These are phyloP conservation scores for Nakataea oryzae DNA, from an alignment of 2,329 filamentous ascomycete genomes.

Conservation along the genomic window DNA sequence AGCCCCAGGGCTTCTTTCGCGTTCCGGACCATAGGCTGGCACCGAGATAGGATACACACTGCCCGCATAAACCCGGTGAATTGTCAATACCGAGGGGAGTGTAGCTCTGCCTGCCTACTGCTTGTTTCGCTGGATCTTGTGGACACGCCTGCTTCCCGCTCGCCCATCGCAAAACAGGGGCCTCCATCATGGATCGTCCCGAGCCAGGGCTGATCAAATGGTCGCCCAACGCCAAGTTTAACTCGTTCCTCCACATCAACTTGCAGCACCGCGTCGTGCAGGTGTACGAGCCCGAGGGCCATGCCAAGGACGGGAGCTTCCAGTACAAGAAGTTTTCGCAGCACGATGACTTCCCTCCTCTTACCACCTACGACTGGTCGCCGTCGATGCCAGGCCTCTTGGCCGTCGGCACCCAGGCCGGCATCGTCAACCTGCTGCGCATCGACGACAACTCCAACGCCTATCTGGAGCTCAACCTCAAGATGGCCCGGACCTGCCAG, in stretches of 20 bases:
- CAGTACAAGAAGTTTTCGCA: slow-evolving; percentile 46
- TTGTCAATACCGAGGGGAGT: too few relatives aligned
- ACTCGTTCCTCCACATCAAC: slow-evolving; percentile 57
- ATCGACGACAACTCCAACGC: slow-evolving; percentile 61
- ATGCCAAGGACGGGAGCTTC: slow-evolving; percentile 44
- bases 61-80: too few relatives aligned
- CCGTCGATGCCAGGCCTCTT: slow-evolving; percentile 54
- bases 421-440: slow-evolving; percentile 64
- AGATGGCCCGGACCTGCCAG: slow-evolving; percentile 68
- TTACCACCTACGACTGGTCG: slow-evolving; percentile 60
- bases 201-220: slow-evolving; percentile 56
- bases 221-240: slow-evolving; percentile 47
- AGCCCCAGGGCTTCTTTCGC: background rate
- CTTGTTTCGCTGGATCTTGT: background rate
- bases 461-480: slow-evolving; percentile 56
- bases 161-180: background rate
- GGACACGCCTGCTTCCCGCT: background rate
- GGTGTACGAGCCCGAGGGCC: slow-evolving; percentile 51
- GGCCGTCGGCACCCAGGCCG: slow-evolving; percentile 64
- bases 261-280: slow-evolving; percentile 52
- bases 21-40: background rate
- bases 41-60: too few relatives aligned
- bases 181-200: slow-evolving; percentile 40
- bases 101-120: background rate
- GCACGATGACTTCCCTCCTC: slow-evolving; percentile 51